Evolutionary conservation across 1,284 basidiomycete species (phyloP).

Genomic region (Boletus sp.): DNA sequence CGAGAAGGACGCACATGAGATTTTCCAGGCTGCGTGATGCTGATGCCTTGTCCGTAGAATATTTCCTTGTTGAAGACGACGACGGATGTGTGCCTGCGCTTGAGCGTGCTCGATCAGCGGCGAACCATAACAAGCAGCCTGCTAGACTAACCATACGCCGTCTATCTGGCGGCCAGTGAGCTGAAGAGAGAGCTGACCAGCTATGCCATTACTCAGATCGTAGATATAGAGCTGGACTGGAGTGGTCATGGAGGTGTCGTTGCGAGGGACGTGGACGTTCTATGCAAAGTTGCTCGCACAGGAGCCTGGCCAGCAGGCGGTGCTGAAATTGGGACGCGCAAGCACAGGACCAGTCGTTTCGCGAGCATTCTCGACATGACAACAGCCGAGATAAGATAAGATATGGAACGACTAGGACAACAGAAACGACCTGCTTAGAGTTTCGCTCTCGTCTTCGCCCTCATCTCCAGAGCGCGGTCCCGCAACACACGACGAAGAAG

Average conservation of each 20-base stretch:
- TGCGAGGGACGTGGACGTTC: background rate
- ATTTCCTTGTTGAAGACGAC: slow-evolving; percentile 83
- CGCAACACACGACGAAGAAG: slow-evolving; percentile 53
- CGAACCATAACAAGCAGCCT: background rate
- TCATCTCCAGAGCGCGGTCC: slow-evolving; percentile 43
- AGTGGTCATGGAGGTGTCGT: slow-evolving; percentile 19
- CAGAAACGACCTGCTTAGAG: slow-evolving; percentile 20
- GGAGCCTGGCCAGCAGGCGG: slow-evolving; percentile 5
- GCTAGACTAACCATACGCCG: slow-evolving; percentile 69
- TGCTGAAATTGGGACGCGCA: slow-evolving; percentile 11
- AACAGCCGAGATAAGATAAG: slow-evolving; percentile 14
- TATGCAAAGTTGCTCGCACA: background rate
- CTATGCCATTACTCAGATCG: slow-evolving; percentile 85
- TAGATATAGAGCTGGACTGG: slow-evolving; percentile 82
- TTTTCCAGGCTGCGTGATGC: slow-evolving; percentile 58
- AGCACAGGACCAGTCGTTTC: slow-evolving; percentile 8
- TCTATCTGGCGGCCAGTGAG: slow-evolving; percentile 85
- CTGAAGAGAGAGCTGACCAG: slow-evolving; percentile 68
- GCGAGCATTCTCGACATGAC: slow-evolving; percentile 1
- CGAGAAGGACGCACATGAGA: slow-evolving; percentile 62
- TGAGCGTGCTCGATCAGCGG: slow-evolving; percentile 13
- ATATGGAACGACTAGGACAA: background rate
- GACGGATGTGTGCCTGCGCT: slow-evolving; percentile 79
- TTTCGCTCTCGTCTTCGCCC: slow-evolving; percentile 19
- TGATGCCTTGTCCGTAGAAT: slow-evolving; percentile 87